A percentile compares a stretch with the other conserved stretches of the same genome.
Evolutionary conservation across 352 stramenopile genomes (phyloP).

Genomic region (Pythium periplocum): DNA sequence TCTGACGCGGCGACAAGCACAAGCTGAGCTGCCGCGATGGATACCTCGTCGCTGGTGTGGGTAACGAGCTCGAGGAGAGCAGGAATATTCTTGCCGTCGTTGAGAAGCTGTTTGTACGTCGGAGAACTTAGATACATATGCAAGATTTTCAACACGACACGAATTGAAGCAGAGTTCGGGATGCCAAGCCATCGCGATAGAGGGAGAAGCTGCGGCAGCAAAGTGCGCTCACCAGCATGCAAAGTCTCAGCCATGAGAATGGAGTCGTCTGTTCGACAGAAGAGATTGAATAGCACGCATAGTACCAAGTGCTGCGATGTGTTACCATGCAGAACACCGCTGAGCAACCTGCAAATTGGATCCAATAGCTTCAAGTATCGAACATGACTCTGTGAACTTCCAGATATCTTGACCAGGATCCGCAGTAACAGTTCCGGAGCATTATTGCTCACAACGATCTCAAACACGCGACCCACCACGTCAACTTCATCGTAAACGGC

Average conservation of each 20-base stretch:
- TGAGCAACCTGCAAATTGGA: constrained; percentile 18
- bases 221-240: constrained; percentile 19
- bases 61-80: constrained; percentile 40
- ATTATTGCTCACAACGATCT: constrained; percentile 26
- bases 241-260: constrained; percentile 5
- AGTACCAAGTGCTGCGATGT: constrained; percentile 31
- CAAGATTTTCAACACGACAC: constrained; percentile 50
- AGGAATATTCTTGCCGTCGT: constrained; percentile 48
- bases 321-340: constrained; percentile 4
- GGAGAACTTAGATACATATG: constrained; percentile 29
- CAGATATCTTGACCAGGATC: constrained; percentile 46
- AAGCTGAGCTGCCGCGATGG: constrained; percentile 34
- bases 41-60: constrained; percentile 27
- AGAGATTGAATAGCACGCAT: constrained; percentile 57
- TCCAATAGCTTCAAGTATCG: constrained; percentile 34
- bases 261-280: constrained; percentile 24
- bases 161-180: constrained; percentile 23
- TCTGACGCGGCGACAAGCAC: constrained; percentile 34
- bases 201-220: constrained; percentile 54
- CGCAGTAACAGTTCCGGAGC: constrained; percentile 34
- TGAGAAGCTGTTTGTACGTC: constrained; percentile 33
- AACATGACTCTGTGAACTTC: constrained; percentile 22
- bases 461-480: constrained; percentile 44
- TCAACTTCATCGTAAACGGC: constrained; percentile 42
- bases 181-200: constrained; percentile 43